Conservation (phyloP, 306 rosid species). For the Amphicarpaea edgeworthii region DNA sequence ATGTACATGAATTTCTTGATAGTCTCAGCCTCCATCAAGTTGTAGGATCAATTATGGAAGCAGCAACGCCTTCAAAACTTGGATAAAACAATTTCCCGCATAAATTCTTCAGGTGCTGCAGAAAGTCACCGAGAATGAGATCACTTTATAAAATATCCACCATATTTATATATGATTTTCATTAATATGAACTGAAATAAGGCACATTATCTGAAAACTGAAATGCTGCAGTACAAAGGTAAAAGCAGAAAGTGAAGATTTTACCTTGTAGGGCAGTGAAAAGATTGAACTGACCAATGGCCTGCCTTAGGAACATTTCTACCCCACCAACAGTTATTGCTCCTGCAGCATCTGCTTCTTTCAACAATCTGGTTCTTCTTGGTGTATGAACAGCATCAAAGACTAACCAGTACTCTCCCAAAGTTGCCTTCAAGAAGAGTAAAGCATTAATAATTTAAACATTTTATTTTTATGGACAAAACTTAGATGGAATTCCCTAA, state of each 20-base stretch:
- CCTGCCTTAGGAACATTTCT: constrained; percentile 64
- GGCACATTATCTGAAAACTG: background rate
- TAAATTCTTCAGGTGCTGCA: constrained; percentile 62
- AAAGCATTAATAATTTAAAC: background rate
- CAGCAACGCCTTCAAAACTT: constrained; percentile 49
- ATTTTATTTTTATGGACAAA: background rate
- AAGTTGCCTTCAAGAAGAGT: constrained; percentile 46
- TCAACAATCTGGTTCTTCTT: constrained; percentile 54
- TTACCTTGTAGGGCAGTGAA: constrained; percentile 48
- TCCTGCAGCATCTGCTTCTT: constrained; percentile 60
- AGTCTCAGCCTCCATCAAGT: background rate
- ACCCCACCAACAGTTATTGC: constrained; percentile 56
- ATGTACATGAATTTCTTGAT: no score
- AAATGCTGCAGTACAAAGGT: no score
- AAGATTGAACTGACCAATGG: constrained; percentile 58
- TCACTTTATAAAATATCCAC: background rate
- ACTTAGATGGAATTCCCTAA: background rate
- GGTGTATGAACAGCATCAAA: constrained; percentile 61
- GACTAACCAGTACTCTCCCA: constrained; percentile 52
- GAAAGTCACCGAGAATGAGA: background rate
- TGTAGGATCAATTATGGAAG: constrained; percentile 20
- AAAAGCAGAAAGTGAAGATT: background rate
- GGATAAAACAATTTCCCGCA: constrained; percentile 51
- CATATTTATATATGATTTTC: background rate
- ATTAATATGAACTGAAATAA: background rate